These are phyloP conservation scores for Taxillus chinensis DNA, from an alignment of 164 flowering plant genomes.

Conservation along the genomic window DNA sequence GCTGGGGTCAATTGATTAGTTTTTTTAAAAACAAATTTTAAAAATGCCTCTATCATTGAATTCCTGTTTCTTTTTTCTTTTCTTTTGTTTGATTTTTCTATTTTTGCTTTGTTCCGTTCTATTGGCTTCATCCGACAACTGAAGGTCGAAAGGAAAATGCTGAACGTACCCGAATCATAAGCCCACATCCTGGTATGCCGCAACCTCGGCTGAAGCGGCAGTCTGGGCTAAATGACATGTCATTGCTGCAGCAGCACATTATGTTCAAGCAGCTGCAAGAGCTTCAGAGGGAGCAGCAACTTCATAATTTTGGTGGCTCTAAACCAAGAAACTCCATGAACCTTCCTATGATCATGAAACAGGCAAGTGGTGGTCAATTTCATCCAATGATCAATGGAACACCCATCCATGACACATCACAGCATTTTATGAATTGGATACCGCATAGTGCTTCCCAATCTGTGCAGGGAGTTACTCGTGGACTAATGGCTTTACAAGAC, in stretches of 20 bases:
- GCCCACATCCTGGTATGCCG: constrained; percentile 29
- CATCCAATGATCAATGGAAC: constrained; percentile 32
- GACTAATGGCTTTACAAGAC: constrained; percentile 27
- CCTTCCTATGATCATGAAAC: constrained; percentile 25
- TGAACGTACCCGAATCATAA: not conserved
- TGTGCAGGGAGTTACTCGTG: constrained; percentile 37
- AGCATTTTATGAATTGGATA: constrained; percentile 35
- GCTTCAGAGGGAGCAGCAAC: constrained; percentile 56
- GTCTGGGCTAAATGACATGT: constrained; percentile 39
- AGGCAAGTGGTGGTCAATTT: constrained; percentile 31
- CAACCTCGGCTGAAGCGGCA: constrained; percentile 36
- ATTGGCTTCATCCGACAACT: constrained; percentile 20
- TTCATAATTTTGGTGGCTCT: constrained; percentile 39
- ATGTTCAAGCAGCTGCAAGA: constrained; percentile 64
- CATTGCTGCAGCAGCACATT: constrained; percentile 49
- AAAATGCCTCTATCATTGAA: no score
- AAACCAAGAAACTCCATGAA: constrained; percentile 36
- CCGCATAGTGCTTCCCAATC: constrained; percentile 32
- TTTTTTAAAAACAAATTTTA: no score
- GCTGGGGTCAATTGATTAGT: no score
- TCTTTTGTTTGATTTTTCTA: no score
- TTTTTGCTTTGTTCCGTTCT: constrained; percentile 21
- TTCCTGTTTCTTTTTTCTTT: no score
- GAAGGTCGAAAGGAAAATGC: constrained; percentile 16
- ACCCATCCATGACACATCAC: constrained; percentile 38